Base-by-base conservation (phyloP, 2,329 filamentous ascomycete genomes). In the Fusarium buharicum region DNA sequence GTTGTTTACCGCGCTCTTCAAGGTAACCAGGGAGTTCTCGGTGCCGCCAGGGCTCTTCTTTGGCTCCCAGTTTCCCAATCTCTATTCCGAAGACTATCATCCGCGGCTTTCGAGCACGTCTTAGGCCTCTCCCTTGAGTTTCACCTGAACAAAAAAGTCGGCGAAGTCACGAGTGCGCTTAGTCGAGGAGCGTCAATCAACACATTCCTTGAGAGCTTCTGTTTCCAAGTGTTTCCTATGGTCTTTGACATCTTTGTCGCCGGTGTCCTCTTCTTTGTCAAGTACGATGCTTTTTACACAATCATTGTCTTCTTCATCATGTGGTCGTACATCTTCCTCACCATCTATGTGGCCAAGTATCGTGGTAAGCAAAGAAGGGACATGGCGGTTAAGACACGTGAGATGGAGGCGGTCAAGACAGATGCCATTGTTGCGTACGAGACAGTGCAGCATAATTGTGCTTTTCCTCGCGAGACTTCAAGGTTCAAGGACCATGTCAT, bases 391-490 rank as follows among this genome's bases (percentile, higher is more conserved):
- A 77, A 78, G 57, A 73, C 73, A 4, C 76, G 80, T 4, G 79
- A 82, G 56, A 80, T 82, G 79, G 79, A 82, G 39, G 80, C 79
- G 7, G 74, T 77, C 55, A 81, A 80, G 75, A 81, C 77, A 1
- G 81, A 82, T 64, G 76, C 81, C 3, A 78, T 82, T 37, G 73
- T 81, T 65, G 79, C 80, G 0, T 82, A 81, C 54, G 80, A 82
- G 59, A 88, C 86, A 2, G 86, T 88, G 39, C 86, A 88, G 64
- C 86, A 88, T 70, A 88, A 87, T 74, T 86, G 86, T 62, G 85
- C 86, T 16, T 83, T 87, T 59, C 75, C 75, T 2, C 82, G 84
- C 58, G 86, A 88, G 67, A 86, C 85, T 37, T 77, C 81, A 47
- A 78, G 84, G 7, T 88, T 86, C 68, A 80, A 78, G 27, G 75